Percentiles rank a stretch among this genome's conserved stretches.
These are phyloP conservation scores for Cetraspora pellucida DNA, from an alignment of 192 early-diverging fungal species.

Conservation along the genomic window DNA sequence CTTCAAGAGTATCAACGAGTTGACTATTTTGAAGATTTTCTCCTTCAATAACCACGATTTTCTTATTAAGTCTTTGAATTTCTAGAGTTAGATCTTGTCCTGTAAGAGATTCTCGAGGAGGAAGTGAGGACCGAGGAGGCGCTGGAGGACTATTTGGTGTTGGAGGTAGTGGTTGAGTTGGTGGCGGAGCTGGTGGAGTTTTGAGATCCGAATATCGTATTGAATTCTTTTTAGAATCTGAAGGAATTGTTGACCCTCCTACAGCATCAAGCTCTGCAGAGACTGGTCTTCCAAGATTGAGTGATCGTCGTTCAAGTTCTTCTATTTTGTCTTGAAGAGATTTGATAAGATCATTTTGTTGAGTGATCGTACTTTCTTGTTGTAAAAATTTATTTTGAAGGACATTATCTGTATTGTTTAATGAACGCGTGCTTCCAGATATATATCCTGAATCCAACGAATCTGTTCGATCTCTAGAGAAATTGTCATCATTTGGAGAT, in stretches of 20 bases:
- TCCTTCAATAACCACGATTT: slow-evolving; percentile 41
- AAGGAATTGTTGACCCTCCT: too few relatives aligned
- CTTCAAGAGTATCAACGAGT: slow-evolving; percentile 43
- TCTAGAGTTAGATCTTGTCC: slow-evolving; percentile 23
- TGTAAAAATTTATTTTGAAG: neutral
- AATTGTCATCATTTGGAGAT: neutral
- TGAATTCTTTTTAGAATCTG: neutral
- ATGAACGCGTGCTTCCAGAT: neutral
- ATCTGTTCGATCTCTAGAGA: neutral
- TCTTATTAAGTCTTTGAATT: slow-evolving; percentile 39
- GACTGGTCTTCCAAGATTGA: too few relatives aligned
- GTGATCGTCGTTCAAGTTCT: slow-evolving; percentile 4
- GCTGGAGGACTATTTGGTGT: neutral
- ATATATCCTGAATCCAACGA: slow-evolving; percentile 1
- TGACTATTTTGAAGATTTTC: slow-evolving; percentile 42
- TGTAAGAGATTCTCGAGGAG: neutral
- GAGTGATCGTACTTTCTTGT: slow-evolving; percentile 20
- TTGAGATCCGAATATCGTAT: neutral
- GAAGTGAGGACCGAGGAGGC: neutral
- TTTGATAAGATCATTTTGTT: slow-evolving; percentile 26
- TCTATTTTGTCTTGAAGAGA: slow-evolving; percentile 16
- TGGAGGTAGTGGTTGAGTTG: slow-evolving; percentile 17
- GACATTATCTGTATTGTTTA: neutral
- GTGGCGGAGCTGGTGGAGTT: slow-evolving; percentile 13
- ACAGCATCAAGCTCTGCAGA: neutral